Conservation (phyloP, 257 asterid species). For the Capsicum baccatum region DNA sequence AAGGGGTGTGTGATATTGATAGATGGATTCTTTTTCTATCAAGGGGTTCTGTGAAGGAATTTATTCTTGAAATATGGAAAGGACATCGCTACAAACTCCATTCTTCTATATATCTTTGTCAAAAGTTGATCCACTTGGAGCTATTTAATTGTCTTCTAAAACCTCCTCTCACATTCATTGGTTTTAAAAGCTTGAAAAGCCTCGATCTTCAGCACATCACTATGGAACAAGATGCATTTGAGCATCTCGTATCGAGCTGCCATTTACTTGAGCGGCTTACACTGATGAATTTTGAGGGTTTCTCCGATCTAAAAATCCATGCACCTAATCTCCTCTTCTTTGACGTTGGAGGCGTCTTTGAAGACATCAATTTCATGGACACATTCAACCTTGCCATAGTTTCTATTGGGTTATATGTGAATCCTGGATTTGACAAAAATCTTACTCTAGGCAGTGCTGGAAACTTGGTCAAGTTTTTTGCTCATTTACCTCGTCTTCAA, state of each 20-base stretch:
- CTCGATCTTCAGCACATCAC: conserved; percentile 97
- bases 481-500: conserved; percentile 80
- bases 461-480: conserved; percentile 76
- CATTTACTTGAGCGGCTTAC: conserved; percentile 87
- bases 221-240: conserved; percentile 90
- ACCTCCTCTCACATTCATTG: conserved; percentile 68
- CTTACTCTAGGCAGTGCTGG: conserved; percentile 68
- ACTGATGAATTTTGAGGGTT: conserved; percentile 93
- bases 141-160: conserved; percentile 88
- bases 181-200: conserved; percentile 82
- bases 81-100: conserved; percentile 97
- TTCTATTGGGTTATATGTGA: conserved; percentile 75
- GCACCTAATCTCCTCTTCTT: conserved; percentile 93
- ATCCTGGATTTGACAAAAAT: conserved; percentile 55
- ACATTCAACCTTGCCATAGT: conserved; percentile 78
- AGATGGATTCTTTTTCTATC: conserved; percentile 93
- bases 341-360: conserved; percentile 91
- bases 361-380: conserved; percentile 68
- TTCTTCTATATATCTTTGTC: conserved; percentile 69
- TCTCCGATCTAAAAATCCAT: conserved; percentile 65
- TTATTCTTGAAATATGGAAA: conserved; percentile 93
- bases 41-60: conserved; percentile 74
- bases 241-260: conserved; percentile 70
- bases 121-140: conserved; percentile 79
- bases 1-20: conserved; percentile 87